Conservation (phyloP, 108 stramenopile species). For the Skeletonema marinoi region DNA sequence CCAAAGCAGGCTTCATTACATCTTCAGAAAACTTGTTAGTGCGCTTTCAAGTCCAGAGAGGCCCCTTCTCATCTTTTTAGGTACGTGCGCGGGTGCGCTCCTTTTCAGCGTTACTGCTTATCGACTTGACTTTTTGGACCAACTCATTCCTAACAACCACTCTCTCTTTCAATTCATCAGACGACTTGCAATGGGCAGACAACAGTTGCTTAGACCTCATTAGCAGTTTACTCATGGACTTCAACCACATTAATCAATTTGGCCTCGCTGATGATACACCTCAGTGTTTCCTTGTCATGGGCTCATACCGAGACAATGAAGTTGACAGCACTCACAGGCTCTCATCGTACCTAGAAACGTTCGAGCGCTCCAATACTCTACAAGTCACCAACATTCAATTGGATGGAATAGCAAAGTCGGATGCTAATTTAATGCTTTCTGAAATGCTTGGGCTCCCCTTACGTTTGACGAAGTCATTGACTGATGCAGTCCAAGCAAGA, state of each 20-base stretch:
- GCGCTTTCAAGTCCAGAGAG: background rate
- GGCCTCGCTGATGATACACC: constrained; percentile 2
- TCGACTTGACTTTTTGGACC: background rate
- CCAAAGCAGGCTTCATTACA: background rate
- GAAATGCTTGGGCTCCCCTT: constrained; percentile 25
- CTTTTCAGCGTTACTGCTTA: background rate
- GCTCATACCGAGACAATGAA: constrained; percentile 42
- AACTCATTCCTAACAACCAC: background rate
- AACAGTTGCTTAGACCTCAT: background rate
- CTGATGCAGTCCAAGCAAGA: constrained; percentile 17
- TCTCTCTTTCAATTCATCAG: background rate
- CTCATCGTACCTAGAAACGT: constrained; percentile 9
- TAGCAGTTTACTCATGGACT: constrained; percentile 1
- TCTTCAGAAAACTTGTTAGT: background rate
- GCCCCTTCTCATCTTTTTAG: background rate
- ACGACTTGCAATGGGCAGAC: constrained; percentile 29
- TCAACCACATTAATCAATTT: background rate
- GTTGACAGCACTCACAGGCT: constrained; percentile 30
- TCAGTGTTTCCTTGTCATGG: constrained; percentile 37
- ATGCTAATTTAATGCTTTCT: constrained; percentile 35
- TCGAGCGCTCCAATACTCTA: constrained; percentile 12
- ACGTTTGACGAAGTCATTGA: constrained; percentile 16
- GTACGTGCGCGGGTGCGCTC: background rate
- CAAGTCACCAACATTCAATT: constrained; percentile 3
- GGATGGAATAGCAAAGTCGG: constrained; percentile 15